Evolutionary conservation across 306 rosid species (phyloP).

Genomic region (Comarum palustre): DNA sequence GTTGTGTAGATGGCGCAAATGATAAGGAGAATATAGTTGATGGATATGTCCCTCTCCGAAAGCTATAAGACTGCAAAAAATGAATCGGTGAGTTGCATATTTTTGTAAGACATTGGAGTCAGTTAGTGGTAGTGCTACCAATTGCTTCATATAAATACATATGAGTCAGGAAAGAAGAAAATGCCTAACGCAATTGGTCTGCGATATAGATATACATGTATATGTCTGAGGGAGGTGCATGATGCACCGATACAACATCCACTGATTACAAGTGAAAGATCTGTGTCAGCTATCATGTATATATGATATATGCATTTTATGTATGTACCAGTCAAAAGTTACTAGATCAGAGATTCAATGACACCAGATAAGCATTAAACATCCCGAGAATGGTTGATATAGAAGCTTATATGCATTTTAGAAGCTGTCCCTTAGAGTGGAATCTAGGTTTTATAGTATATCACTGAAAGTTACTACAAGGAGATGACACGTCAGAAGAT

Average conservation of each 20-base stretch:
- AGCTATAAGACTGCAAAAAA: conserved; percentile 72
- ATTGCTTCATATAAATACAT: not conserved
- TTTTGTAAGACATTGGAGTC: conserved; percentile 8
- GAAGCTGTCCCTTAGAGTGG: not conserved
- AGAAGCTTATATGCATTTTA: not conserved
- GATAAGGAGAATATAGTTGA: conserved; percentile 85
- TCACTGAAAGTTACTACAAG: not conserved
- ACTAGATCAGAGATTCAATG: not conserved
- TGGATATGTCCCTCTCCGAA: conserved; percentile 89
- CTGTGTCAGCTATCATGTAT: not conserved
- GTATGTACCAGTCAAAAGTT: not conserved
- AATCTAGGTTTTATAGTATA: not conserved
- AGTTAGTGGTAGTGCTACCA: not conserved
- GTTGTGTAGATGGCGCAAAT: conserved; percentile 70
- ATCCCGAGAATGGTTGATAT: not conserved
- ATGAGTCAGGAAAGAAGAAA: conserved; percentile 1
- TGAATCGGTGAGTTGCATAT: conserved; percentile 33
- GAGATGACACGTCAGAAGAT: not conserved
- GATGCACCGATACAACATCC: not conserved
- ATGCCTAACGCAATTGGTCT: not conserved
- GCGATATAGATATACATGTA: not conserved
- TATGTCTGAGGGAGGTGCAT: not conserved
- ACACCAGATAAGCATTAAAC: not conserved
- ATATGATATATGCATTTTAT: not conserved
- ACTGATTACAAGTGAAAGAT: not conserved